These are phyloP conservation scores for Yarrowia sp. DNA, from an alignment of 805 yeast genomes.

Conservation along the genomic window DNA sequence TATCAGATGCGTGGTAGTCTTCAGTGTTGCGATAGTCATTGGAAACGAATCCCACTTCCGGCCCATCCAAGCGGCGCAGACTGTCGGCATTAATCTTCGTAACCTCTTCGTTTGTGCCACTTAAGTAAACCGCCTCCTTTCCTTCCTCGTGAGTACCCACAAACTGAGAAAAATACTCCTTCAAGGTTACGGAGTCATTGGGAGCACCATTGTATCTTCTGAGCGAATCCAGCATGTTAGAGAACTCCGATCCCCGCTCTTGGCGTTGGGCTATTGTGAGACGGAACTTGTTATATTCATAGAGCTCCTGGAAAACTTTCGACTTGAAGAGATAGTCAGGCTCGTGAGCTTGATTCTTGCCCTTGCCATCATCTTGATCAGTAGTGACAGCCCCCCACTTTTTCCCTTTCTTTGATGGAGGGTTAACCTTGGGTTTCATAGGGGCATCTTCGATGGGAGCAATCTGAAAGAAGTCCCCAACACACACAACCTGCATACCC, in stretches of 20 bases:
- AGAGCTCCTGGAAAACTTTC: background rate
- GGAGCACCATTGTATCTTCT: background rate
- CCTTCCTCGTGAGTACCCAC: background rate
- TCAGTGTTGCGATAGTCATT: background rate
- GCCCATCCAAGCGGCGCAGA: background rate
- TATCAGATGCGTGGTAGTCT: background rate
- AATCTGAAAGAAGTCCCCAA: conserved; percentile 90
- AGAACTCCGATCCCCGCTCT: background rate
- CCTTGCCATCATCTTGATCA: background rate
- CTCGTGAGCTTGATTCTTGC: background rate
- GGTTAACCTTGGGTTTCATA: background rate
- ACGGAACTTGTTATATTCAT: background rate
- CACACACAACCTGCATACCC: conserved; percentile 77
- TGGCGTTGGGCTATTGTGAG: background rate
- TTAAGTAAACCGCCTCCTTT: background rate
- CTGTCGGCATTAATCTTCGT: background rate
- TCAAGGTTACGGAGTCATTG: background rate
- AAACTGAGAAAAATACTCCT: background rate
- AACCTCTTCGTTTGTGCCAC: background rate
- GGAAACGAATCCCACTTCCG: background rate
- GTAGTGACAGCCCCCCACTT: background rate
- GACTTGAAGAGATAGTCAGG: background rate
- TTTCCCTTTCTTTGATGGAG: background rate
- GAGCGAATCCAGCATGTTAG: background rate
- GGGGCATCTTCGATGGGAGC: conserved; percentile 48